Conservation (phyloP, 495 filamentous ascomycete genomes). For the Penicillium fimorum region DNA sequence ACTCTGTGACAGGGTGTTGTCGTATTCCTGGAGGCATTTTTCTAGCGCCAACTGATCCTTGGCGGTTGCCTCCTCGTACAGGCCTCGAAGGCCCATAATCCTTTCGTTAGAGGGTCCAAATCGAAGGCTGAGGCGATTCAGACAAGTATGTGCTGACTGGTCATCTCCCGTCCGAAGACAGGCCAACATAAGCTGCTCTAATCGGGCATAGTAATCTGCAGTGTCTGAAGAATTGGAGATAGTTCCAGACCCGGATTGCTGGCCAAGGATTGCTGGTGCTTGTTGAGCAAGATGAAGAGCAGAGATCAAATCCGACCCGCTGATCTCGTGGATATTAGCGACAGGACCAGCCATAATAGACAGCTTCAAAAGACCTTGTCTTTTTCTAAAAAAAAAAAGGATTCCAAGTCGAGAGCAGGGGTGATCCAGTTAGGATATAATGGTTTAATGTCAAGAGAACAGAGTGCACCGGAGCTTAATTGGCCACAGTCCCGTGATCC, state of each 20-base stretch:
- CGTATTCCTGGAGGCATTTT: constrained; percentile 69
- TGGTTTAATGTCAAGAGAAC: background rate
- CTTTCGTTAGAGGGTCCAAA: constrained; percentile 83
- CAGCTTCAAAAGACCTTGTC: background rate
- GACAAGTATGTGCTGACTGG: constrained; percentile 66
- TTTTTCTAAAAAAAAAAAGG: background rate
- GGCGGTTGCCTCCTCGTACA: constrained; percentile 84
- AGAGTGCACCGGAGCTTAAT: constrained; percentile 4
- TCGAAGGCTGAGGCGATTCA: constrained; percentile 69
- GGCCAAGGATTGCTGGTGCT: constrained; percentile 65
- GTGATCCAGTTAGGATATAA: background rate
- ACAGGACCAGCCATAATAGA: constrained; percentile 21
- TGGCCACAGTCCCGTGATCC: constrained; percentile 25
- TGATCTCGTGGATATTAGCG: constrained; percentile 17
- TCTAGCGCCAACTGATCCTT: constrained; percentile 60
- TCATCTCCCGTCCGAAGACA: constrained; percentile 87
- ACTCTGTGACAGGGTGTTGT: constrained; percentile 68
- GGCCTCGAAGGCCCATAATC: constrained; percentile 73
- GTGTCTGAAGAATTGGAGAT: constrained; percentile 53
- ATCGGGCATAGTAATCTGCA: constrained; percentile 72
- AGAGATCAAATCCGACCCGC: constrained; percentile 40
- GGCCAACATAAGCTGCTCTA: constrained; percentile 81
- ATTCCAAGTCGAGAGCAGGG: background rate
- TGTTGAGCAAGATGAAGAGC: constrained; percentile 75
- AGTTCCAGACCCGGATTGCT: constrained; percentile 46